Base-by-base conservation (phyloP, 2,329 filamentous ascomycete genomes). In the Alternaria sp. region DNA sequence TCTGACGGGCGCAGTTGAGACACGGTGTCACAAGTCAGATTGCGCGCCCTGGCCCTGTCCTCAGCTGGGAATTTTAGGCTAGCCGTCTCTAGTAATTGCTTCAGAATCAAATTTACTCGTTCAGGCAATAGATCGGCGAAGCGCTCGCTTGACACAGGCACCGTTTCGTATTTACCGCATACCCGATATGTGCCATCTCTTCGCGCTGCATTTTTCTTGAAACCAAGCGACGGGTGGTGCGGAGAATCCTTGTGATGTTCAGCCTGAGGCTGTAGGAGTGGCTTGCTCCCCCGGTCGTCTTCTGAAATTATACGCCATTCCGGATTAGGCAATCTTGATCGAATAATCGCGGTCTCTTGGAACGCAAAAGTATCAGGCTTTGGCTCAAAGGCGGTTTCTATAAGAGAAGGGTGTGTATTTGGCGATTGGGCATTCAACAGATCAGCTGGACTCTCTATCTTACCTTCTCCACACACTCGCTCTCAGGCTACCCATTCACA, bases 311-410 rank as follows among this genome's bases (percentile, higher is more conserved):
- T 11, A 50, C 21, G 18, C 54, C 30, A 58, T 55, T 28, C 56
- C 57, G 6, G 2, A 50, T 58, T 6, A 8, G 51, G 58, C 8
- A 61, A 54, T 58, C 15, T 18, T 60, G 67, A 69, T 69, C 54
- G 55, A 55, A 62, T 67, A 66, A 69, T 69, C 67, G 41, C 9
- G 5, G 21, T n/a, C 15, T 41, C 15, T n/a, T 28, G 23, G 11
- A 28, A 50, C 7, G 47, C n/a, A 25, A 50, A 6, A 14, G 47
- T 30, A 18, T n/a, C 4, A 50, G 47, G 25, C 6, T 20, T 50
- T 18, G 12, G 10, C 4, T n/a, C n/a, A 5, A 11, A 14, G 26
- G 47, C 47, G 5, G 25, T 30, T 12, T 21, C 47, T 50, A 50
- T 50, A 50, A 50, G 47, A 50, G 25, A 30, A 50, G 25, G 25